These are phyloP conservation scores for Trichothecium roseum DNA, from an alignment of 2,329 filamentous ascomycete genomes.

Conservation along the genomic window DNA sequence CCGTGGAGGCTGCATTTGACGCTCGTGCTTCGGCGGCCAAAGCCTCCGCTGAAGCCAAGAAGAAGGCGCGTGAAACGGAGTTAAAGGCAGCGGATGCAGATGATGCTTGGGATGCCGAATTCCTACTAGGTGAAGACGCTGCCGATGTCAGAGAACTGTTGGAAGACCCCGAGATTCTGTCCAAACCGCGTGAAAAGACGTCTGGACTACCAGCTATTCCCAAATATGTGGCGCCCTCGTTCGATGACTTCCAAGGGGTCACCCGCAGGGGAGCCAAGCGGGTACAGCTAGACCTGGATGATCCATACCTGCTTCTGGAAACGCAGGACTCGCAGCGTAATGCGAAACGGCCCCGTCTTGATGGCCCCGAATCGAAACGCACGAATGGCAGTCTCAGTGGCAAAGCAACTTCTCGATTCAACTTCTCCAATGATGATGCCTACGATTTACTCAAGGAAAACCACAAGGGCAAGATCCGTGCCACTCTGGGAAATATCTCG, in stretches of 20 bases:
- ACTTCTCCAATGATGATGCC: constrained; percentile 90
- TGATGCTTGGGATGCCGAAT: constrained; percentile 55
- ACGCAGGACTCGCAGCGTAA: constrained; percentile 56
- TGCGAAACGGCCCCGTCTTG: constrained; percentile 46
- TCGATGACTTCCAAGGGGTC: constrained; percentile 70
- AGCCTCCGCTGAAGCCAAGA: constrained; percentile 6
- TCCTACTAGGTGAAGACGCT: constrained; percentile 30
- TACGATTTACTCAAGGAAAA: constrained; percentile 96
- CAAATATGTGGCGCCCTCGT: constrained; percentile 54
- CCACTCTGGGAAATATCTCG: constrained; percentile 81
- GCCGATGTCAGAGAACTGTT: constrained; percentile 12
- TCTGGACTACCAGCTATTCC: constrained; percentile 51
- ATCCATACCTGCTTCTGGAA: constrained; percentile 78
- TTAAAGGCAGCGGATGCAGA: constrained; percentile 29
- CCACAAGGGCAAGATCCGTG: constrained; percentile 89
- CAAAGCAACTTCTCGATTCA: constrained; percentile 74
- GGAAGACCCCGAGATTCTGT: constrained; percentile 21
- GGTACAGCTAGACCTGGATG: constrained; percentile 76
- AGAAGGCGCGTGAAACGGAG: constrained; percentile 20
- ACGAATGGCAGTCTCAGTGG: constrained; percentile 60
- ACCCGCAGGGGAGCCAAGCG: constrained; percentile 66
- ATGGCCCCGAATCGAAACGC: constrained; percentile 47
- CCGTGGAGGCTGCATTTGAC: constrained; percentile 29
- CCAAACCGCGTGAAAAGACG: constrained; percentile 50
- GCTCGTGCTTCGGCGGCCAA: constrained; percentile 15